Evolutionary conservation across 345 rosid species (phyloP), one percentile per base, ranked within the genome.

Genomic region (Excoecaria agallocha): DNA sequence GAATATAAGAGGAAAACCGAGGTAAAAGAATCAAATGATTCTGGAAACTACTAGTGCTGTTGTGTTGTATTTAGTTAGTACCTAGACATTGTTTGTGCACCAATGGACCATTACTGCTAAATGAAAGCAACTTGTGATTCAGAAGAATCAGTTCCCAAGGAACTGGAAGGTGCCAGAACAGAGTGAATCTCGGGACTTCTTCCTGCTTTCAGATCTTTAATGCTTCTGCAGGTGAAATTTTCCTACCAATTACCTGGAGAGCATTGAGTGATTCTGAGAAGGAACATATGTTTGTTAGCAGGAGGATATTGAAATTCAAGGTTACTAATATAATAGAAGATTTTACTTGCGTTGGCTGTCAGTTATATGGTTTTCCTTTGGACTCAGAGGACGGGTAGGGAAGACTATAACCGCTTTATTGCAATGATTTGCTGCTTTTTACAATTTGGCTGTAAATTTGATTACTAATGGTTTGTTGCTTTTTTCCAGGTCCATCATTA

Each of bases 141-240:
- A 78, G 82, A 74, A 30, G 66, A 69, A 65, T 73, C 77, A 71
- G 74, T 79, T 78, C 11, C 58, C 76, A 69, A 81, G 85, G 74
- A 89, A 89, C 80, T 87, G 90, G 93, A 87, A 82, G 74, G 80
- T 86, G 57, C 74, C 63, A 9, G 79, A 87, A 79, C 87, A 74
- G 41, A 73, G 49, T 52, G 84, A 80, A 66, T 56, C 80, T 13
- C 67, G 37, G 72, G 75, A 82, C n/a, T 4, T 43, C 10, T 43
- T 62, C 24, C 83, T 81, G 8, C 85, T 89, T 69, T 74, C 83
- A 43, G 87, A 85, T 51, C 10, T 83, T 87, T 77, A 72, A 66
- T 66, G 90, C 90, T 51, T 83, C 76, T 48, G 68, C 78, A 6
- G 85, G 89, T 3, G 89, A 84, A 76, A 85, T 89, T 50, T 89